Evolutionary conservation across 2,329 filamentous ascomycete species (phyloP), one percentile per base, ranked within the genome.

Genomic region (Fusarium sp.): DNA sequence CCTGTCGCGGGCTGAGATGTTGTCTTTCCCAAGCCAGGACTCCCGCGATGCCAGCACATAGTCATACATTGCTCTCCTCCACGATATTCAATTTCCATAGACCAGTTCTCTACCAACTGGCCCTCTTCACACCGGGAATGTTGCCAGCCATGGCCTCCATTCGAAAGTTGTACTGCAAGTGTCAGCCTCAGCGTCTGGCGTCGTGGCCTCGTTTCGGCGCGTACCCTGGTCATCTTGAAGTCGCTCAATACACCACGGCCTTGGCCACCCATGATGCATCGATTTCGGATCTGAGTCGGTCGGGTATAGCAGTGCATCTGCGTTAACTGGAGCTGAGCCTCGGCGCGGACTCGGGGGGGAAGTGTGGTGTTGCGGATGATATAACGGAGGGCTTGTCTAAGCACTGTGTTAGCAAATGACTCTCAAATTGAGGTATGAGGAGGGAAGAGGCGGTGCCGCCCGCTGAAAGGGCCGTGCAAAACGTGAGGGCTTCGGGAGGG

Each of bases 281-380:
- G 88, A 85, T 98, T 98, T 83, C 93, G 92, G 83, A 99, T 95
- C 87, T 98, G 95, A 59, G 96, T 98, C 68, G 94, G 91, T 71
- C 95, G 90, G 39, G 97, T 98, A 85, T 98, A 98, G 87, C 91
- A 92, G 86, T 98, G 95, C 96, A 98, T 98, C 85, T 97, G 93
- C 5, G 93, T 91, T 76, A 99, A 88, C 85, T 98, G 93, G 66
- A 99, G 90, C 86, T 98, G 96, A 48, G 97, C 97, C 83, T 97
- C 94, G 72, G 94, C 95, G 80, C 97, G 94, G 61, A 93, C 92
- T 80, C 95, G 91, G 65, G 92, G 88, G 2, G 95, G 91, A 4
- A 99, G 92, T 1, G 92, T 93, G 35, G 95, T 97, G 84, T 99
- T 99, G 83, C 94, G 95, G 82, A 98, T 94, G 74, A 98, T 93